Evolutionary conservation across 2,329 filamentous ascomycete genomes (phyloP), one percentile per base, ranked within the genome.

Genomic region (Tolypocladium guangdongense): DNA sequence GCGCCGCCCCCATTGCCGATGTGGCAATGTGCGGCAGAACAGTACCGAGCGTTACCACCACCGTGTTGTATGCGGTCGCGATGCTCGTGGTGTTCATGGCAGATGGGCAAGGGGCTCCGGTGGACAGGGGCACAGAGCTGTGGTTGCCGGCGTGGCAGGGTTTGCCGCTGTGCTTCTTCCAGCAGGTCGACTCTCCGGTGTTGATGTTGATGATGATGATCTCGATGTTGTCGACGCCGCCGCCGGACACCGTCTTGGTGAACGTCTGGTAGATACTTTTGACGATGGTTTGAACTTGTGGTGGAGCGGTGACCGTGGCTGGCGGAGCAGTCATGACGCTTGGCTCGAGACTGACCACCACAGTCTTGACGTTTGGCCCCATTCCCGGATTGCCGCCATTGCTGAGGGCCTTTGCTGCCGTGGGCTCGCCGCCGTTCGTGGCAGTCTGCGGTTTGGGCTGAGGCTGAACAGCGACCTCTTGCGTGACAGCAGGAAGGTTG

Each of bases 61-160:
- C 59, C 1, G 68, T 72, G 59, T 70, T 71, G 57, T 66, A 71
- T 36, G 65, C 59, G 16, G 68, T 70, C 12, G 63, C 56, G 27
- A 68, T 62, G 43, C 62, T 66, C 30, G 67, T 68, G 6, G 63
- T 65, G 24, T 61, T 54, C 14, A 59, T 54, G 50, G 54, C 57
- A 3, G 52, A 47, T 16, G 59, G 50, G 51, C 64, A 68, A 22
- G 56, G 57, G 7, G 12, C 12, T 8, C 39, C 24, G 59, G 59
- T 18, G 59, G 52, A 41, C 56, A 37, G 7, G n/a, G 38, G n/a
- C 39, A 27, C 4, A n/a, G 24, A n/a, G 24, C 41, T 24, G 24
- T 24, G 41, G 14, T 10, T 10, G 14, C 24, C 24, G 18, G 47
- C 45, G 27, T 57, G 54, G 55, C 66, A 69, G 16, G 63, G 60